Evolutionary conservation across 2,329 filamentous ascomycete genomes (phyloP).

Genomic region (Colletotrichum sp.): DNA sequence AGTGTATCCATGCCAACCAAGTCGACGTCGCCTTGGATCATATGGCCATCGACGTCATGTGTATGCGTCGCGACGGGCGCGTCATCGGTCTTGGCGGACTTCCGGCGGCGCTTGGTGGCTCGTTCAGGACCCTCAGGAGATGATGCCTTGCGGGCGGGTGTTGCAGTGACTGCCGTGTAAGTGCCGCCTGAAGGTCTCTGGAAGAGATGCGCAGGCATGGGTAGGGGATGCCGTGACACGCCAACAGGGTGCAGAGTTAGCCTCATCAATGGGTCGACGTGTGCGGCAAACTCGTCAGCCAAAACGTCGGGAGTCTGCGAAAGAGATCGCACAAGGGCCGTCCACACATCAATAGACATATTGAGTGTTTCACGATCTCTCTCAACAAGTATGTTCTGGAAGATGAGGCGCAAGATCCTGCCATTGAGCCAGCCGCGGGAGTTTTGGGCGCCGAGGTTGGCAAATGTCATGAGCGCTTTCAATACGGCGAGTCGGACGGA

Average conservation of each 20-base stretch:
- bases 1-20: constrained; percentile 89
- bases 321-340: constrained; percentile 74
- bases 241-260: constrained; percentile 91
- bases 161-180: constrained; percentile 62
- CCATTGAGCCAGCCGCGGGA: constrained; percentile 93
- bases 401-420: constrained; percentile 85
- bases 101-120: constrained; percentile 77
- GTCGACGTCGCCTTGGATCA: constrained; percentile 97
- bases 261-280: constrained; percentile 82
- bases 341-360: constrained; percentile 88
- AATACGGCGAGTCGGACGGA: constrained; percentile 93
- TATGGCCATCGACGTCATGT: constrained; percentile 96
- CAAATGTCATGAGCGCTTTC: constrained; percentile 90
- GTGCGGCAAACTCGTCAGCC: constrained; percentile 73
- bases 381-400: constrained; percentile 95
- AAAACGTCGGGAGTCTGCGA: constrained; percentile 69
- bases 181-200: constrained; percentile 91
- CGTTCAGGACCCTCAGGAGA: constrained; percentile 64
- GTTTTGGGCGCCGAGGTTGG: constrained; percentile 80
- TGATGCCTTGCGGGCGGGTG: constrained; percentile 53
- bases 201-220: constrained; percentile 89
- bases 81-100: constrained; percentile 83
- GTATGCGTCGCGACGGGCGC: constrained; percentile 66
- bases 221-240: constrained; percentile 86
- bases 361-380: constrained; percentile 83